Base-by-base conservation (phyloP, 129 eudicot species). In the Sambucus nigra region DNA sequence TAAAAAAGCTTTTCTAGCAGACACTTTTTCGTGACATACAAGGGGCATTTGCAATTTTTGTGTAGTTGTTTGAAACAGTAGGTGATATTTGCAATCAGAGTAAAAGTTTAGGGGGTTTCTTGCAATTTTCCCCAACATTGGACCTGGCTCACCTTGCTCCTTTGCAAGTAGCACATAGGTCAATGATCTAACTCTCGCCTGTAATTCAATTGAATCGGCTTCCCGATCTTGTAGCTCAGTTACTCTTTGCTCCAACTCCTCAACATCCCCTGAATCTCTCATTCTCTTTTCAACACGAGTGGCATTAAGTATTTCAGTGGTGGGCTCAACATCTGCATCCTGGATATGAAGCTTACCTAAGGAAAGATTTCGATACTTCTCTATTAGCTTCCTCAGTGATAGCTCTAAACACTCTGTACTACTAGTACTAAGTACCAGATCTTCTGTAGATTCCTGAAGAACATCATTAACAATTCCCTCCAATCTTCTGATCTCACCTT, bases 381-480 rank as follows among this genome's bases (percentile, higher is more conserved):
- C 81, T 38, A 71, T 41, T 52, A 91, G 94, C 72, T 59, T 80
- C 64, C 35, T 47, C 61, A 85, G 25, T 53, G 74, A 57, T 19
- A 48, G 55, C 73, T 91, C 99, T 48, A 91, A 71, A 66, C 42
- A 47, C 62, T 77, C 65, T 19, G 65, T 57, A 56, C 74, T 66
- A 18, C 69, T 73, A 22, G 46, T 49, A 64, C 52, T 70, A 47
- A 60, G 63, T 51, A 60, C 73, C 53, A 59, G 49, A 28, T 66
- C 89, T 46, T 74, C 95, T 24, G 68, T 68, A 64, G 83, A 49
- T 51, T 58, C 76, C 65, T 72, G 76, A 64, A 91, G 89, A 44
- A 61, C 73, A 57, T 80, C 75, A 35, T 48, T 68, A 27, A 86
- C 67, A 56, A 91, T 26, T 50, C 68, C 71, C 58, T 72, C 77